Base-by-base conservation (phyloP, 2,329 filamentous ascomycete species). In the Colletotrichum lentis region DNA sequence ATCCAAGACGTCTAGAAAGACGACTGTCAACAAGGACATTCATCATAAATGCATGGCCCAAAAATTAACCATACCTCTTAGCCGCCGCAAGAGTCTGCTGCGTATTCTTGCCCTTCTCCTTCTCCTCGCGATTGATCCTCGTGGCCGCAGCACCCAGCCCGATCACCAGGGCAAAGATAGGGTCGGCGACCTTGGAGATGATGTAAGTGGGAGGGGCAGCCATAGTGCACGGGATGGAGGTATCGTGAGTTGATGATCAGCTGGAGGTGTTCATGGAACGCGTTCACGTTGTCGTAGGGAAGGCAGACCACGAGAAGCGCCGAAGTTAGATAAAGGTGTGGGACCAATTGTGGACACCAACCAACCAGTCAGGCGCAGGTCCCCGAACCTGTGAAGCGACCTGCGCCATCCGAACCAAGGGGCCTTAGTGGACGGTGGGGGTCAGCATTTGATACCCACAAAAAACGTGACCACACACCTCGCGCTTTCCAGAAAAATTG, bases 41-140 rank as follows among this genome's bases (percentile, higher is more conserved):
- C 16, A 27, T 41, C 4, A 22, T 8, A 41, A 14, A 18, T 37
- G 22, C 43, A 35, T 10, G 35, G 16, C 35, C 12, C 52, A 24
- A n/a, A 14, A 7, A 35, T 39, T 14, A 39, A 54, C 31, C 74
- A n/a, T 77, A 82, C 82, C 81, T 79, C 72, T 85, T 80, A 12
- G 77, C 78, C 62, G 80, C 80, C 20, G 83, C 78, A 54, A 88
- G 74, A 0, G 83, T 87, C 71, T 88, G 78, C 53, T 81, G 77
- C 3, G 81, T 82, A 3, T 82, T 84, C 72, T 76, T 83, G 61
- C 86, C 86, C 76, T 87, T 86, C 58, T 83, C 84, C 75, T 85
- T 85, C 71, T 86, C 85, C 73, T 89, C 86, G 44, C 86, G 85
- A 71, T 84, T 88, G 79, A 89, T 87, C 70, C 86, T 82, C 50